These are phyloP conservation scores for Kodamaea sagamina DNA, from an alignment of 805 yeast genomes.

Conservation along the genomic window DNA sequence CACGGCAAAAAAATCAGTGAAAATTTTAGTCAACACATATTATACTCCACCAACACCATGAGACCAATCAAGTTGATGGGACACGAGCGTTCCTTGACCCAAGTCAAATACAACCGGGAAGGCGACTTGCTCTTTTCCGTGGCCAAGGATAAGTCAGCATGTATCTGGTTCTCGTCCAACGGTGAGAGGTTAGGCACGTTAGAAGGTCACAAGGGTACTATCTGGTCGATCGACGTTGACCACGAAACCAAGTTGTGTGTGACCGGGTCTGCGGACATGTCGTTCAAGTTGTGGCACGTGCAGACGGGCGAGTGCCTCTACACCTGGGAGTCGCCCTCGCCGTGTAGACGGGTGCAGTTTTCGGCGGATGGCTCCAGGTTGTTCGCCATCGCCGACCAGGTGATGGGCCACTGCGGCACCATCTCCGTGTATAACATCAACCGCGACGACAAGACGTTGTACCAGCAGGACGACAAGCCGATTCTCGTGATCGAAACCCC, in stretches of 20 bases:
- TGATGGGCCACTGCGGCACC: constrained; percentile 85
- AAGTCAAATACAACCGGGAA: constrained; percentile 91
- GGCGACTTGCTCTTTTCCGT: constrained; percentile 93
- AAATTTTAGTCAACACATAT: constrained; percentile 14
- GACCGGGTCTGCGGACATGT: constrained; percentile 91
- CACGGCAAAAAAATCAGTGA: constrained; percentile 16
- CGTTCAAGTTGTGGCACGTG: constrained; percentile 82
- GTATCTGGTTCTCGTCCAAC: constrained; percentile 91
- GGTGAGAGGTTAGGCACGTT: constrained; percentile 97
- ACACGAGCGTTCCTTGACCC: constrained; percentile 96
- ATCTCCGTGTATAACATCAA: constrained; percentile 67
- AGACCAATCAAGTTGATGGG: constrained; percentile 73
- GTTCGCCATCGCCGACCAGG: constrained; percentile 82
- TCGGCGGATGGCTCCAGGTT: constrained; percentile 69
- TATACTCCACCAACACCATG: constrained; percentile 26
- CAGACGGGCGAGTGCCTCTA: constrained; percentile 72
- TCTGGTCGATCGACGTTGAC: constrained; percentile 92
- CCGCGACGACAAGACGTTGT: constrained; percentile 37
- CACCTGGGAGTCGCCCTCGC: constrained; percentile 75
- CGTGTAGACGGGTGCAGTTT: constrained; percentile 90
- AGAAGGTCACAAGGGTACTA: constrained; percentile 82
- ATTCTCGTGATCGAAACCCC: constrained; percentile 58
- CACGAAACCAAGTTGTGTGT: constrained; percentile 63
- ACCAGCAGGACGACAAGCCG: constrained; percentile 56
- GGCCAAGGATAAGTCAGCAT: constrained; percentile 86